Evolutionary conservation across 345 rosid species (phyloP).

Genomic region (Abelmoschus esculentus): DNA sequence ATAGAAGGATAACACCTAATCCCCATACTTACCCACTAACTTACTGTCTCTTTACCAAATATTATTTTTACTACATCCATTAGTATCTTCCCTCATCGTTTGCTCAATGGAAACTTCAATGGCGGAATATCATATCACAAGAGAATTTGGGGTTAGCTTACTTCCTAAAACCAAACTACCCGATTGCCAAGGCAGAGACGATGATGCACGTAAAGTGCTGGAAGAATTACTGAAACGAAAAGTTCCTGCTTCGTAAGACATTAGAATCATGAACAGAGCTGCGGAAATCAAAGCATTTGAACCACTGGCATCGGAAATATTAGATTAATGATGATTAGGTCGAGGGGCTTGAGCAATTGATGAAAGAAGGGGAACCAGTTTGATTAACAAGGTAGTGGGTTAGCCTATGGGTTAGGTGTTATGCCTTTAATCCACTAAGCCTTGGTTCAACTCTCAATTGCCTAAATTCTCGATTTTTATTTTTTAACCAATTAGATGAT

Average conservation of each 20-base stretch:
- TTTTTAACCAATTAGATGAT: too few species aligned
- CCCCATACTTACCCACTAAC: too few species aligned
- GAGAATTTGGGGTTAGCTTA: slow-evolving; percentile 97
- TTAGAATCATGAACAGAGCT: slow-evolving; percentile 44
- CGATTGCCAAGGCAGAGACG: slow-evolving; percentile 54
- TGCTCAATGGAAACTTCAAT: neutral
- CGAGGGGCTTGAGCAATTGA: slow-evolving; percentile 43
- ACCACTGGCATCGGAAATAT: slow-evolving; percentile 13
- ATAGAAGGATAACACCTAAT: too few species aligned
- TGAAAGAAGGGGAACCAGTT: slow-evolving; percentile 40
- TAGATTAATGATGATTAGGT: slow-evolving; percentile 50
- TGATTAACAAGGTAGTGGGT: slow-evolving; percentile 11
- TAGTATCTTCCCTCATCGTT: too few species aligned
- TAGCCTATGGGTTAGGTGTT: too few species aligned
- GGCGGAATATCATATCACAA: slow-evolving; percentile 18
- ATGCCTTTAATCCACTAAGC: too few species aligned
- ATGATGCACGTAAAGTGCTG: slow-evolving; percentile 45
- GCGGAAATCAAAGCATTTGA: slow-evolving; percentile 33
- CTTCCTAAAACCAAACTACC: slow-evolving; percentile 68
- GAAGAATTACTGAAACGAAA: slow-evolving; percentile 25
- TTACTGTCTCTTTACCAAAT: too few species aligned
- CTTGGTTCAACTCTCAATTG: too few species aligned
- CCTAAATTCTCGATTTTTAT: too few species aligned
- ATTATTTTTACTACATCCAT: too few species aligned
- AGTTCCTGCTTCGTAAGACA: slow-evolving; percentile 51